Evolutionary conservation across 2,329 filamentous ascomycete species (phyloP), one percentile per base, ranked within the genome.

Genomic region (Diaporthe nobilis): DNA sequence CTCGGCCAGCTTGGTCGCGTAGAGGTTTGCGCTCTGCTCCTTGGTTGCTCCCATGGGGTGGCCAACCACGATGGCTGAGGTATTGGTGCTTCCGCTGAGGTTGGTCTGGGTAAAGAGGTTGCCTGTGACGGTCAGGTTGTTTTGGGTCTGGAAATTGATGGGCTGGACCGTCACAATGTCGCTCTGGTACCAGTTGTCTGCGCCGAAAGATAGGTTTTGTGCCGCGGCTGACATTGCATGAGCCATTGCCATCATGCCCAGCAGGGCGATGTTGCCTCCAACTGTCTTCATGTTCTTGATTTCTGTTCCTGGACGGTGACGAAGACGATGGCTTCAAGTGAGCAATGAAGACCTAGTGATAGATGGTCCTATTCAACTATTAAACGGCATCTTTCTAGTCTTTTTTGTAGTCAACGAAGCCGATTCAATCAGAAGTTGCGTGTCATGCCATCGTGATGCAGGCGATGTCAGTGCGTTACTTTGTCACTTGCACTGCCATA

Each of bases 1-100:
- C n/a, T 65, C 60, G 39, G 60, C 60, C 34, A 65, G 37, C 17
- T 65, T 65, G n/a, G 60, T 65, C 3, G 60, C 60, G 39, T 65
- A 65, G 1, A 65, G 60, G 39, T 65, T 65, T 3, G 60, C 60
- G 39, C 60, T 65, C 60, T 65, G 60, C 60, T 65, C 60, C 22
- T 65, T 65, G 1, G 39, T 47, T 17, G 60, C 60, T 7, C 60
- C 60, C 60, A 65, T 65, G 0, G 60, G 60, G 17, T 65, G 60
- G 25, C 60, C 60, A 1, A 65, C 60, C 25, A 65, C 60, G 4
- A 65, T 47, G 39, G 60, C 60, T 10, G 60, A 31, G 0, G 39
- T 22, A 15, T 65, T 65, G 60, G 4, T 37, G 9, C 25, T 47
- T 4, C 25, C 3, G 60, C 39, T 65, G 39, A 65, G 39, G 39